phyloP scores from a whole-genome alignment of 305 asterid species.

The Rubia balearica region DNA sequence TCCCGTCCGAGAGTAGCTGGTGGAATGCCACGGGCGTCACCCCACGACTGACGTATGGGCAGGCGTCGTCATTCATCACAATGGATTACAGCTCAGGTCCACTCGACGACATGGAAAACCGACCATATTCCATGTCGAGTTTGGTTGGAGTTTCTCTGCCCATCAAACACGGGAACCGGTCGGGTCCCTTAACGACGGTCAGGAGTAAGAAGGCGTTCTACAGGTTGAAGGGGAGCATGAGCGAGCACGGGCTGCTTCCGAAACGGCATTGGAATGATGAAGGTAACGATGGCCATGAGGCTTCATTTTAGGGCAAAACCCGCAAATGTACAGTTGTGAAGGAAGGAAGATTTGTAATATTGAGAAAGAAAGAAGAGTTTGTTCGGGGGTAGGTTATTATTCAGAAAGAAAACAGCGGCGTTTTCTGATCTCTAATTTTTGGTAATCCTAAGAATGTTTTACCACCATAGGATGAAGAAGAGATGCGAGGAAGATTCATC shows the following conservation, averaged over 20 bases:
- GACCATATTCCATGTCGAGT: constrained; percentile 51
- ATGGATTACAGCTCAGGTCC: constrained; percentile 93
- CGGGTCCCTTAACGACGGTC: constrained; percentile 78
- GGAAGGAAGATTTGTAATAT: constrained; percentile 28
- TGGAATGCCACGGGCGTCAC: constrained; percentile 73
- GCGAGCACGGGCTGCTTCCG: constrained; percentile 58
- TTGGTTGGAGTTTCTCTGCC: constrained; percentile 42
- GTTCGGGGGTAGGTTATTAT: constrained; percentile 34
- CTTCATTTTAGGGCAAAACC: constrained; percentile 47
- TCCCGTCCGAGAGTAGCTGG: constrained; percentile 85
- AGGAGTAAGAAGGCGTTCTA: constrained; percentile 64
- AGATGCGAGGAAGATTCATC: constrained; percentile 18
- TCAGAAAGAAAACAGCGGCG: constrained; percentile 16
- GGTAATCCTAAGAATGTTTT: constrained; percentile 17
- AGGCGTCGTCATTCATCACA: constrained; percentile 69
- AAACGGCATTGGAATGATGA: constrained; percentile 51
- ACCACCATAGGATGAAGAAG: constrained; percentile 17
- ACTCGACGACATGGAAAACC: constrained; percentile 66
- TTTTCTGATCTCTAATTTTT: constrained; percentile 34
- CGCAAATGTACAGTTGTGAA: constrained; percentile 48
- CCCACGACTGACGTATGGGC: constrained; percentile 52
- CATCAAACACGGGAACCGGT: constrained; percentile 61
- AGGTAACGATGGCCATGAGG: constrained; percentile 39
- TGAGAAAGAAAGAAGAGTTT: constrained; percentile 25
- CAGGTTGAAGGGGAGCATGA: constrained; percentile 73